These are phyloP conservation scores for Pseudognaphalium luteoalbum DNA, from an alignment of 129 eudicot genomes.

Conservation along the genomic window DNA sequence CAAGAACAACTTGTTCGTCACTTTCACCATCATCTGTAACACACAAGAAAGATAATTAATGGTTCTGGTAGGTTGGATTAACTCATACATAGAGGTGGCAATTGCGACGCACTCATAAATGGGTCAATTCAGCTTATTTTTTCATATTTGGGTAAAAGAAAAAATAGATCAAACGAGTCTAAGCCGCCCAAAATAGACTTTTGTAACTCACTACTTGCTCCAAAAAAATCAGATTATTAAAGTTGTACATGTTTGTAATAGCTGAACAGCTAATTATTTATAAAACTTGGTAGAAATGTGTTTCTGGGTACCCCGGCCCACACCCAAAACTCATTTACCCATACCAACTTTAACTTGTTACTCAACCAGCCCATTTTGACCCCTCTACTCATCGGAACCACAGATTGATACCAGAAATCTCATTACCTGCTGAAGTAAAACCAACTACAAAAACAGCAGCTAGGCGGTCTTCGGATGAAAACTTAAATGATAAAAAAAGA, in stretches of 20 bases:
- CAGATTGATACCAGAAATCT: background rate
- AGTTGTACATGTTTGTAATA: background rate
- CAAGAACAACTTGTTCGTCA: slow-evolving; percentile 93
- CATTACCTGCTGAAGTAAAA: slow-evolving; percentile 72
- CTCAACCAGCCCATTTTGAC: background rate
- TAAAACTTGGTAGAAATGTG: background rate
- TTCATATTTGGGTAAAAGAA: background rate
- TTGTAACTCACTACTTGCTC: background rate
- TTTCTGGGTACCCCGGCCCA: background rate
- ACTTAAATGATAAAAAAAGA: slow-evolving; percentile 39
- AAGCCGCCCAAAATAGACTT: background rate
- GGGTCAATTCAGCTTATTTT: background rate
- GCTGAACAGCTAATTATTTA: background rate
- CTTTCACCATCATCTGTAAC: slow-evolving; percentile 90
- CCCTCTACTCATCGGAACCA: background rate
- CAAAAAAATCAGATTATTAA: background rate
- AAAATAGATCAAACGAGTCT: background rate
- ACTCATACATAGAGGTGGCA: background rate
- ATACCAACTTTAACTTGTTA: background rate
- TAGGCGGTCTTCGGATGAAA: slow-evolving; percentile 70
- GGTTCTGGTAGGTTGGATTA: background rate
- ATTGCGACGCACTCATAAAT: background rate
- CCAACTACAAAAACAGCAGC: slow-evolving; percentile 97
- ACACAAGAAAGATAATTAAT: background rate
- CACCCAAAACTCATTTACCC: background rate